Base-by-base conservation (phyloP, 2,329 filamentous ascomycete genomes). In the Xylariomycetidae sp. region DNA sequence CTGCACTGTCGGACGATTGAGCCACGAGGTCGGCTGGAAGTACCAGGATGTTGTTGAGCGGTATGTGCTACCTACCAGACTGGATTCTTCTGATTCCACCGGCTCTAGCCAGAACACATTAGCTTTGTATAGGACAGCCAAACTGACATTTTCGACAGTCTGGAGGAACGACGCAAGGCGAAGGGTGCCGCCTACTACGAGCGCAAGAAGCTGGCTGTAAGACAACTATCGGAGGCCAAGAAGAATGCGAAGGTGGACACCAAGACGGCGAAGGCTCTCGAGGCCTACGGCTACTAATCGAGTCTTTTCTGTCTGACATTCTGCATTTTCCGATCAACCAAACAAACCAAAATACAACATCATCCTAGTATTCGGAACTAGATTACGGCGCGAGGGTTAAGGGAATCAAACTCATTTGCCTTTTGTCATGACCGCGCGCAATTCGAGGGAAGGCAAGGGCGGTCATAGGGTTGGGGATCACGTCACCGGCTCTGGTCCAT, bases 21-120 rank as follows among this genome's bases (percentile, higher is more conserved):
- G 87, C 71, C 89, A 96, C 73, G 92, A 98, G 78, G 92, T 97
- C 63, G 92, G 92, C 75, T 98, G 92, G 92, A 98, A 98, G 78
- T 97, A 98, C 85, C 86, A 96, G 80, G 90, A 96, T 67, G 89
- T 98, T 64, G 92, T 98, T 74, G 85, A 83, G 62, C 88, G 87
- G 89, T 97, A 75, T 62, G 88, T 85, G 25, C 16, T 30, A 52
- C 13, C 7, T 11, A n/a, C 25, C 13, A 8, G 27, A 29, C 16
- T 29, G 9, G 7, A 17, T 12, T 9, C 16, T 15, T 30, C 28
- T 7, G 5, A 26, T 43, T 54, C 12, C 5, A n/a, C n/a, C n/a
- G n/a, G n/a, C n/a, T n/a, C n/a, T n/a, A n/a, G n/a, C n/a, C n/a
- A n/a, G n/a, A n/a, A n/a, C n/a, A n/a, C n/a, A n/a, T n/a, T n/a